Conservation (phyloP, 495 filamentous ascomycete genomes). For the Aspergillus diversus region DNA sequence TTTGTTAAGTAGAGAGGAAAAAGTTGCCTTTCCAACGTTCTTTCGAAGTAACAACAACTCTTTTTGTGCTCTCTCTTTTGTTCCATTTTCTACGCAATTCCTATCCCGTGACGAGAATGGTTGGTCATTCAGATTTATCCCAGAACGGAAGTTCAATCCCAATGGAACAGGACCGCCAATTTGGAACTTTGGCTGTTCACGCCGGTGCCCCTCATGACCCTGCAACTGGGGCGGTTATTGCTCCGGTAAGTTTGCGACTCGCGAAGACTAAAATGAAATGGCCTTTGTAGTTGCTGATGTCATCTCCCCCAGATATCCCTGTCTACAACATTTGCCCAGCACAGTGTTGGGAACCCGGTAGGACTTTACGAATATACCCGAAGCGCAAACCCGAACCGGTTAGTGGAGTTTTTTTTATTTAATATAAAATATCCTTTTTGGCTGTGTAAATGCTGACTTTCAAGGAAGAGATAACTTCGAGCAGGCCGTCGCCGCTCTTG, state of each 20-base stretch:
- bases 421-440: neutral
- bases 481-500: conserved; percentile 83
- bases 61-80: neutral
- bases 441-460: conserved; percentile 17
- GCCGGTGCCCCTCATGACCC: conserved; percentile 90
- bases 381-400: conserved; percentile 90
- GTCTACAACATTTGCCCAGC: conserved; percentile 91
- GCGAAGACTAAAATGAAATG: neutral
- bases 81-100: conserved; percentile 4
- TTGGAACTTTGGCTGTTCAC: conserved; percentile 94
- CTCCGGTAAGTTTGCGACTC: conserved; percentile 57
- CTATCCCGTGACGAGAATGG: conserved; percentile 25
- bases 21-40: neutral
- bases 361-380: conserved; percentile 89
- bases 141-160: conserved; percentile 30
- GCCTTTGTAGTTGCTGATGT: too few species aligned
- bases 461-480: conserved; percentile 81
- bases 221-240: conserved; percentile 90
- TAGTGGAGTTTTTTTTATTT: conserved; percentile 10
- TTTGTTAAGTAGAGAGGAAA: neutral
- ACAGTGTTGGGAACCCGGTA: conserved; percentile 79
- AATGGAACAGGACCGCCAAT: conserved; percentile 59
- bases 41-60: neutral
- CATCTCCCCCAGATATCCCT: conserved; percentile 72
- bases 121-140: conserved; percentile 20